Evolutionary conservation across 139 green algal species (phyloP).

Genomic region (Coelastrella sp.): DNA sequence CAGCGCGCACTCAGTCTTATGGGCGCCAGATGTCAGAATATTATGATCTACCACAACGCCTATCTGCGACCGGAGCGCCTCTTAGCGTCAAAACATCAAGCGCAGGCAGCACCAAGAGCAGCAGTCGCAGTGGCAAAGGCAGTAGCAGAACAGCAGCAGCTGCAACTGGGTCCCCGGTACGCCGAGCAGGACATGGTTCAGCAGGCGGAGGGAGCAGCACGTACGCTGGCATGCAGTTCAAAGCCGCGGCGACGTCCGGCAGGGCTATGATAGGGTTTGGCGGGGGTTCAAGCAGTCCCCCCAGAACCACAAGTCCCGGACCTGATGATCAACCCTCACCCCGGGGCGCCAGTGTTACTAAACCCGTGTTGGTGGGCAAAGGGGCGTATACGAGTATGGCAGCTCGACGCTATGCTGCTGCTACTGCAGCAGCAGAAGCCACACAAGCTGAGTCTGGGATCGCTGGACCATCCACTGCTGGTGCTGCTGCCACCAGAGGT

Average conservation of each 20-base stretch:
- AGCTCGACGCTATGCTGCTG: slow-evolving; percentile 11
- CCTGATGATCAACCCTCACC: background rate
- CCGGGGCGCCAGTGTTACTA: background rate
- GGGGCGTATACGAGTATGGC: slow-evolving; percentile 10
- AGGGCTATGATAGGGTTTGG: slow-evolving; percentile 16
- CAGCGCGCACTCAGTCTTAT: background rate
- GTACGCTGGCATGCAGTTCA: background rate
- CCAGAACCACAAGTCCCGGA: background rate
- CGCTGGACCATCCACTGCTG: background rate
- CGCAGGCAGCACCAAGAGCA: background rate
- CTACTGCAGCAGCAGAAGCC: background rate
- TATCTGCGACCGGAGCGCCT: background rate
- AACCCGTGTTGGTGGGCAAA: slow-evolving; percentile 9
- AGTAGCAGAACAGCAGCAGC: background rate
- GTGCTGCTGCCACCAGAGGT: background rate
- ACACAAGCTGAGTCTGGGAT: background rate
- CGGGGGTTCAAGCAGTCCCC: background rate
- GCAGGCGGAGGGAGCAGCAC: background rate
- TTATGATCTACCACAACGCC: background rate
- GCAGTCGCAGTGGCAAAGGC: background rate
- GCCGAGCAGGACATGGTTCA: background rate
- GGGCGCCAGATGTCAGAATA: background rate
- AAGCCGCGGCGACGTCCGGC: slow-evolving; percentile 9
- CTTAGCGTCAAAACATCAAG: background rate
- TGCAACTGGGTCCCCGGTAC: background rate